Base-by-base conservation (phyloP, 2,329 filamentous ascomycete genomes). In the Trichoderma guizhouense region DNA sequence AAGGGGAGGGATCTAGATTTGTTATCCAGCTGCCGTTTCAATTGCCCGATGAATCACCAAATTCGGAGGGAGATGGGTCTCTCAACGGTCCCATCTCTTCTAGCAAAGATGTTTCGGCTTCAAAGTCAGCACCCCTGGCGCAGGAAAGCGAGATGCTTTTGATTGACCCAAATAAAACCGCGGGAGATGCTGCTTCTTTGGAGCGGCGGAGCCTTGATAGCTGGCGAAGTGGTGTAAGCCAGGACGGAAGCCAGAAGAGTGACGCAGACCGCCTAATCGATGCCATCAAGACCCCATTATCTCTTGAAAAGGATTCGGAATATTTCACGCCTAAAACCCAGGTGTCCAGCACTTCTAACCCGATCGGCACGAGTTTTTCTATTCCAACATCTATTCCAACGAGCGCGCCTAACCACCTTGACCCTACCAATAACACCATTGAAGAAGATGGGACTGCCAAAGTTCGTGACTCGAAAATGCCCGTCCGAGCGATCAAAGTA, bases 1-100 rank as follows among this genome's bases (percentile, higher is more conserved):
- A 92, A 78, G 92, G 92, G 2, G 92, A 91, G 76, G 94, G 95
- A 0, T 95, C 94, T 21, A 87, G 92, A 67, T 97, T 97, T 74
- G 90, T 94, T 24, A 89, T 97, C 28, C 89, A 93, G 74, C 83
- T 97, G 34, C 91, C 92, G 0, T 96, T 97, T 74, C 85, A 90
- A 8, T 78, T 95, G 1, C 90, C 82, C 0, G 81, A 84, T 1
- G 82, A 85, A 58, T 73, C 76, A 3, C 74, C 80, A 3, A 77
- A 79, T 8, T 76, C 69, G 3, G 76, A 69, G 1, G 66, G 73
- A 15, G 34, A 28, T 11, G 64, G 47, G 3, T 39, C 73, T 18
- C n/a, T 47, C 14, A 69, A 72, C 0, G 26, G 72, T 7, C 57
- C 65, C 36, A 74, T 74, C 8, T 60, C 69, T 12, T 66, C 73